A percentile compares a stretch with the other conserved stretches of the same genome.
Conservation (phyloP, 345 rosid genomes). For the Ceriops decandra region DNA sequence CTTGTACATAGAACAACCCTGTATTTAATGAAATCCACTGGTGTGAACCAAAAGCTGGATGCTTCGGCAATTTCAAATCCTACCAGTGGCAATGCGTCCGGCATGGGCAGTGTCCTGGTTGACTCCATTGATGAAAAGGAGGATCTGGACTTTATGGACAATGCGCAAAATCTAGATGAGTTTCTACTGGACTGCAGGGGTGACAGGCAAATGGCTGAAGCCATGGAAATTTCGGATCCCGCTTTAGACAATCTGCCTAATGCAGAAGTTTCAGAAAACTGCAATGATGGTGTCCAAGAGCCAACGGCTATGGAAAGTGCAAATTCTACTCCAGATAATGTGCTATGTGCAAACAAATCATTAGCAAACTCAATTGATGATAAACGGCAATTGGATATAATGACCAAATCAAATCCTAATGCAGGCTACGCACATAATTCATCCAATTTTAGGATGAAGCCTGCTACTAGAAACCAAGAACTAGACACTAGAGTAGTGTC, state of each 20-base stretch:
- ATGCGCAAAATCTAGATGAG: neutral
- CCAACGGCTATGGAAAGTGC: neutral
- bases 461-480: neutral
- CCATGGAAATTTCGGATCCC: neutral
- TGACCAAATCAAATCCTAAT: neutral
- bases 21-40: neutral
- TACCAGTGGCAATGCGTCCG: neutral
- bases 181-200: neutral
- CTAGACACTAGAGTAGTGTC: neutral
- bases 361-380: neutral
- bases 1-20: neutral
- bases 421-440: neutral
- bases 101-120: neutral
- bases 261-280: neutral
- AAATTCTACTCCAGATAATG: neutral
- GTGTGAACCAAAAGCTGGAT: neutral
- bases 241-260: neutral
- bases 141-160: neutral
- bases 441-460: neutral
- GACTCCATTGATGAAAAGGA: neutral
- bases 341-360: neutral
- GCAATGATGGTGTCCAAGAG: neutral
- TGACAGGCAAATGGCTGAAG: neutral
- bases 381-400: neutral
- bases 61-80: neutral